Evolutionary conservation across 305 asterid species (phyloP), one percentile per base, ranked within the genome.

Genomic region (Fraxinus ornus): DNA sequence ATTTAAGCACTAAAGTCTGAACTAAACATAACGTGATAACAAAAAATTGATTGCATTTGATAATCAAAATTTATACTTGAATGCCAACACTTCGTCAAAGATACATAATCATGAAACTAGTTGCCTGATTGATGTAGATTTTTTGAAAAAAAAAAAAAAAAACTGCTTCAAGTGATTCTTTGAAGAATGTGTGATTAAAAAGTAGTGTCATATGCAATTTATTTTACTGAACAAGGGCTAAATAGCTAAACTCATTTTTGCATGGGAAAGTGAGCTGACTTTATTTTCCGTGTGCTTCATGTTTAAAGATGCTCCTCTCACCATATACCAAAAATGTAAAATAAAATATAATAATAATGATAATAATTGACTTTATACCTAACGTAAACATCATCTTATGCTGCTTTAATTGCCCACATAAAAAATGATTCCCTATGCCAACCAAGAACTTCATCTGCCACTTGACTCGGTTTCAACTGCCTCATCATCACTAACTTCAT

Each of bases 381-480:
- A 7, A 22, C 8, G 24, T 55, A 1, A 55, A 5, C 64, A n/a
- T n/a, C 24, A 17, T 55, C 73, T 24, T 10, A 64, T 24, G 73
- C 73, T 64, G 30, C 35, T 22, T 64, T 64, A 24, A 64, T 64
- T 21, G 35, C 32, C n/a, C 73, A 24, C 17, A 7, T 64, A 64
- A 9, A 64, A 62, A 64, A 49, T 64, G 72, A 64, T 64, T 64
- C 33, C 72, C 72, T 64, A 24, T 64, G 72, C 72, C 72, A 62
- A 62, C 32, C 72, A 22, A 22, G 72, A 62, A 62, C 72, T 21
- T 62, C 33, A 22, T 62, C 72, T 22, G 15, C 32, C 32, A 62
- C 72, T 21, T 62, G 72, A 62, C 33, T 64, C 5, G 72, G 9
- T 64, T 64, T 64, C 33, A 64, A 22, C 72, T 64, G 35, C 72